A percentile compares a stretch with the other conserved stretches of the same genome.
These are phyloP conservation scores for Diaporthe sp. DNA, from an alignment of 2,329 filamentous ascomycete genomes.

Conservation along the genomic window DNA sequence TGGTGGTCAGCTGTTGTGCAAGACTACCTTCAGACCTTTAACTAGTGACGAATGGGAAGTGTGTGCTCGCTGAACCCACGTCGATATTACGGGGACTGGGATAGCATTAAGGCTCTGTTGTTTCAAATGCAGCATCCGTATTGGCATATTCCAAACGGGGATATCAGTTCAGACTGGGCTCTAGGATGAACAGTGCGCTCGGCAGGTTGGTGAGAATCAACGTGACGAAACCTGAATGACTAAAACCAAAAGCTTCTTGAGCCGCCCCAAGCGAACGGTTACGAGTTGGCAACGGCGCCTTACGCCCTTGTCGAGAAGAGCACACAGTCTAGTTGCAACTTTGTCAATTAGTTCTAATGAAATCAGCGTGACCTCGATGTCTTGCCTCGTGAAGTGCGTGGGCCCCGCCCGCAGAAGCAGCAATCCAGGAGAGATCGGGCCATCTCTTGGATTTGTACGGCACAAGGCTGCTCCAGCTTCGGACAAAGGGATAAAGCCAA, in stretches of 20 bases:
- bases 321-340: no score
- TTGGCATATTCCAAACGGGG: neutral
- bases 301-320: no score
- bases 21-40: neutral
- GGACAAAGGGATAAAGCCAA: neutral
- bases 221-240: neutral
- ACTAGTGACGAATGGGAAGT: neutral
- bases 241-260: neutral
- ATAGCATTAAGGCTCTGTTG: rapidly evolving
- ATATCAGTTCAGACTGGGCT: no score
- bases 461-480: neutral
- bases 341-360: no score
- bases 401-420: neutral
- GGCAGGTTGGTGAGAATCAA: neutral
- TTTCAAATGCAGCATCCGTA: neutral
- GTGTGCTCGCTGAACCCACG: neutral
- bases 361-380: no score
- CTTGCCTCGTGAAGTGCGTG: neutral
- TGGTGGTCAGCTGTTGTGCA: neutral
- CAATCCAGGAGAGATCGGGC: neutral
- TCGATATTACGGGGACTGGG: neutral
- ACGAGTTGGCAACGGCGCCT: no score
- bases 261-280: no score
- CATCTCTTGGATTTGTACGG: neutral
- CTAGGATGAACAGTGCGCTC: neutral